Evolutionary conservation across 2,329 filamentous ascomycete genomes (phyloP), one percentile per base, ranked within the genome.

Genomic region (Apiospora rasikravindrae): DNA sequence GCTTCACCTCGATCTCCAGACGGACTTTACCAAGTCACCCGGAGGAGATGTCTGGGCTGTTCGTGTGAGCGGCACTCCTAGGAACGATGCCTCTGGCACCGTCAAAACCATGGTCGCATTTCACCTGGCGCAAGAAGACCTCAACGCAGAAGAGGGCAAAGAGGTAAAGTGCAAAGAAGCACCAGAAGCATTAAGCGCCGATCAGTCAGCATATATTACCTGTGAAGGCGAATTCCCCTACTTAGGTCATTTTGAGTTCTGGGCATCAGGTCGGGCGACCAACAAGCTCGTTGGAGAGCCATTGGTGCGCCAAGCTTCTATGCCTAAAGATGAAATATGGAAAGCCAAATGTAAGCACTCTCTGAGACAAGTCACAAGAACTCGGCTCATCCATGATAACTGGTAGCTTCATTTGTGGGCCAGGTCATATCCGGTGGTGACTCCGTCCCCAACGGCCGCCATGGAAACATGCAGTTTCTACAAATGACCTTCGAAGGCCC

Each of bases 1-100:
- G 68, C 98, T 99, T 83, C 89, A 89, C 72, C 88, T 99, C 75
- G 95, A 98, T 83, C 89, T 99, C 74, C 97, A 93, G 10, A 98
- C 96, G 61, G 93, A 94, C 69, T 98, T 98, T 83, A 91, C 98
- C 79, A 99, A 98, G 84, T 88, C 98, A 45, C 93, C 95, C 2
- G 95, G 97, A 81, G 95, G 95, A 72, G 96, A 96, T 71, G 97
- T 91, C 83, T 99, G 96, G 96, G 96, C 92, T 71, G 94, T 93
- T 49, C 88, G 96, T 73, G 92, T 99, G 78, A 95, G 93, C 83
- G 96, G 96, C 33, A 89, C 89, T 64, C 92, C 94, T 47, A 90
- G 93, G 67, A 88, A 91, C 5, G 93, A 93, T 80, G 92, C 88
- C 0, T 87, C 90, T 7, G 81, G 85, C 0, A 86, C 92, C 73